Evolutionary conservation across 202 grass and related monocot genomes (phyloP), one percentile per base, ranked within the genome.

Genomic region (Schoenoplectus triqueter): DNA sequence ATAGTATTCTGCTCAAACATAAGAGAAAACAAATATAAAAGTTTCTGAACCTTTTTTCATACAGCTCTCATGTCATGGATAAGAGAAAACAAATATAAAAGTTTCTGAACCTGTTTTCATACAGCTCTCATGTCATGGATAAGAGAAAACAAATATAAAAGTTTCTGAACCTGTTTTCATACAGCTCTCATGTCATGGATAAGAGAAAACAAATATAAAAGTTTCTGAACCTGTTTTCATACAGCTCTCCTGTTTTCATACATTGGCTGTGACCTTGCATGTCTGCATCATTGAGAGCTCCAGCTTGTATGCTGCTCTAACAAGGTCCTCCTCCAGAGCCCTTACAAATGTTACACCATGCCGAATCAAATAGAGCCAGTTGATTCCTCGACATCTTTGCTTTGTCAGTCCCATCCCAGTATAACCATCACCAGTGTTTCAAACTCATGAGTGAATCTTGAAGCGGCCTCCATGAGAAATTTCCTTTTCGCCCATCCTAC

Each of bases 231-330:
- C 31, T 31, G 31, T 31, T 31, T 31, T 31, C 31, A 31, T 31
- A 31, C 31, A 31, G 31, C 49, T 90, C 70, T 52, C 78, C 65
- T 66, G 84, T 90, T 59, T 91, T 86, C 4, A 90, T 31, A 31
- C 86, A 10, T 87, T 65, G 0, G 59, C 77, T 75, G 78, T 91
- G 78, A 94, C 15, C 82, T 90, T 97, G 80, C 92, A 94, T 77
- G 89, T 97, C 78, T 94, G 92, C 92, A 97, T 94, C 95, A 94
- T 97, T 66, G 95, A 97, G 10, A 94, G 65, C 82, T 97, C 92
- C 72, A 97, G 31, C 31, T 31, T 31, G 31, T 31, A 31, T 31
- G 31, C 31, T 31, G 31, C 31, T 31, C 31, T 31, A 31, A 31
- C 31, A 31, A 31, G 31, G 31, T 31, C 31, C 31, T 31, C 0